These are phyloP conservation scores for Chrysochromulina tobinii DNA, from an alignment of 78 protist species.

Conservation along the genomic window DNA sequence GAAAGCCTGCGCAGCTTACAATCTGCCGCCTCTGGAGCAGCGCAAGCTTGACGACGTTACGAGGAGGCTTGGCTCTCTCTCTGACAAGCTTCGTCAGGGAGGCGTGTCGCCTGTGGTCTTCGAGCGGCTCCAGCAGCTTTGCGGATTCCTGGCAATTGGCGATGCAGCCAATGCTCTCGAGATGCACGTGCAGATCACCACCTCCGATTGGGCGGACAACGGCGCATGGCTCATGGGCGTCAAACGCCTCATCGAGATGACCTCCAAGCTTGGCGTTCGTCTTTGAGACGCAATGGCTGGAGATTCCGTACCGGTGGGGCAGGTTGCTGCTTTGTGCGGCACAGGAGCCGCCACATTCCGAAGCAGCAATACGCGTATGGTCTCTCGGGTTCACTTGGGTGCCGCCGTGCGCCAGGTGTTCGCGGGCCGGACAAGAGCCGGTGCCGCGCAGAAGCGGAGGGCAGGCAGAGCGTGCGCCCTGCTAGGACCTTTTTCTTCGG, in stretches of 20 bases:
- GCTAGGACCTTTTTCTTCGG: no score
- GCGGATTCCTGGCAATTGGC: neutral
- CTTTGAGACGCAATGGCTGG: neutral
- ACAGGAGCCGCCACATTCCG: no score
- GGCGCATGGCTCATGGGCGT: neutral
- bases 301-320: no score
- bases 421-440: no score
- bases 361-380: no score
- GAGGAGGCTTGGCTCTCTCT: neutral
- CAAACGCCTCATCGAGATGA: neutral
- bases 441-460: no score
- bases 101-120: neutral
- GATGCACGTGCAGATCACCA: constrained; percentile 26
- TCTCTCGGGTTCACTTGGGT: no score
- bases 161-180: neutral
- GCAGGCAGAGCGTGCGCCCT: no score
- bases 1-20: neutral
- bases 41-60: neutral
- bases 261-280: neutral
- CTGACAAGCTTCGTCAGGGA: neutral
- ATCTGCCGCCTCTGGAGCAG: neutral
- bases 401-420: no score
- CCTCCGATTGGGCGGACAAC: constrained; percentile 42
- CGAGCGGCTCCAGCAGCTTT: neutral
- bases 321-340: no score